These are phyloP conservation scores for Warburgia ugandensis DNA, from an alignment of 164 flowering plant genomes.

Conservation along the genomic window DNA sequence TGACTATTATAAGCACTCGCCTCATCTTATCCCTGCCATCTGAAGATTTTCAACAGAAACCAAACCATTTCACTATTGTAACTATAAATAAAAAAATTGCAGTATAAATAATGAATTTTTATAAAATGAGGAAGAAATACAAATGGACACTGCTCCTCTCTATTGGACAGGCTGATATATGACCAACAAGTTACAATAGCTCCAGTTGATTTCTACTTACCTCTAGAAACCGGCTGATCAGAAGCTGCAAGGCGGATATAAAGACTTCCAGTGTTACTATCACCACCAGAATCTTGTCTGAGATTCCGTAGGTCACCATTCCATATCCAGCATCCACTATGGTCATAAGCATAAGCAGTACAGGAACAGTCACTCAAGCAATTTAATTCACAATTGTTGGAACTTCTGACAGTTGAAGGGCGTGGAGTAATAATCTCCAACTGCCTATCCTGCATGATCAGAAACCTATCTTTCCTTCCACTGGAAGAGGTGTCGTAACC, in stretches of 20 bases:
- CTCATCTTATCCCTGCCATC: background rate
- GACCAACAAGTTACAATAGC: background rate
- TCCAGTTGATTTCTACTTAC: background rate
- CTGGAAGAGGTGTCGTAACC: too few species aligned
- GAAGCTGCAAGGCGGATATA: constrained; percentile 2
- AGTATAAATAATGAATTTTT: too few species aligned
- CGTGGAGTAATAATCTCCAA: background rate
- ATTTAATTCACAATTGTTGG: background rate
- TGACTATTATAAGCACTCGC: too few species aligned
- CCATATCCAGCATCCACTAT: background rate
- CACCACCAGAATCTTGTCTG: background rate
- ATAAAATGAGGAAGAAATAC: background rate
- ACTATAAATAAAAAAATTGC: too few species aligned
- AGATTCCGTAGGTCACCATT: background rate
- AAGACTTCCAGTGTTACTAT: background rate
- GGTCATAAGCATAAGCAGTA: background rate
- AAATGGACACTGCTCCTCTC: background rate
- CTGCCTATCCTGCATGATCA: background rate
- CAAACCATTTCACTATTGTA: too few species aligned
- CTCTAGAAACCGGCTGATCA: background rate
- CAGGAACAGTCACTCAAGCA: background rate
- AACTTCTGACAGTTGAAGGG: background rate
- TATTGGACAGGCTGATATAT: background rate
- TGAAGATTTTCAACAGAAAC: too few species aligned
- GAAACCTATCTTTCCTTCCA: background rate